These are phyloP conservation scores for Fragaria iinumae DNA, from an alignment of 306 rosid species.

Conservation along the genomic window DNA sequence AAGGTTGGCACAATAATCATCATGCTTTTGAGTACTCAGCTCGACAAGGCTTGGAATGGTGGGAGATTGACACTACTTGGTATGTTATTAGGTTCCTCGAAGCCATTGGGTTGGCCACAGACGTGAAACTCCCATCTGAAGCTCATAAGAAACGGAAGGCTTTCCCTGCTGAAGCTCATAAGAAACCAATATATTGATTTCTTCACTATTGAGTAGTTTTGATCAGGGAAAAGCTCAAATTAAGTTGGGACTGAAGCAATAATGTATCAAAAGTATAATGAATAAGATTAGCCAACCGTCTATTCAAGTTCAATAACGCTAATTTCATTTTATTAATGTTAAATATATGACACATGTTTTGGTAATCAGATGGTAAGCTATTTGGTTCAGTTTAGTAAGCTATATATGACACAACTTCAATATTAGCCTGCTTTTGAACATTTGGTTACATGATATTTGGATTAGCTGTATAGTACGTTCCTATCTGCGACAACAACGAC, in stretches of 20 bases:
- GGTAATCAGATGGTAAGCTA: too few species aligned
- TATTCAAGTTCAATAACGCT: too few species aligned
- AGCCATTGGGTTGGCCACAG: neutral
- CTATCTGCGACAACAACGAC: neutral
- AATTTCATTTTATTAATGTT: too few species aligned
- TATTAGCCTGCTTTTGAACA: too few species aligned
- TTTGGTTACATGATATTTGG: too few species aligned
- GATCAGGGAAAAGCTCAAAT: neutral
- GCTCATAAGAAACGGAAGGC: neutral
- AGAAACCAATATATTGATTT: neutral
- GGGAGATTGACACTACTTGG: neutral
- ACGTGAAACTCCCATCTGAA: neutral
- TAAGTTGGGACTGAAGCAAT: too few species aligned
- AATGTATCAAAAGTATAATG: neutral
- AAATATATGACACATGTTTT: too few species aligned
- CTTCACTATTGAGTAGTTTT: neutral
- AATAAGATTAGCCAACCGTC: too few species aligned
- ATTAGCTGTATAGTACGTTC: neutral
- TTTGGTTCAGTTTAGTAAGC: too few species aligned
- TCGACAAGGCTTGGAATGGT: constrained; percentile 2
- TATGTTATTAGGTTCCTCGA: neutral
- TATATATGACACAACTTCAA: too few species aligned
- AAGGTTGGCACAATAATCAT: constrained; percentile 10
- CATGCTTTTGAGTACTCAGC: constrained; percentile 6
- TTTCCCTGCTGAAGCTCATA: neutral